These are phyloP conservation scores for Xylaria cubensis DNA, from an alignment of 495 filamentous ascomycete genomes.

Conservation along the genomic window DNA sequence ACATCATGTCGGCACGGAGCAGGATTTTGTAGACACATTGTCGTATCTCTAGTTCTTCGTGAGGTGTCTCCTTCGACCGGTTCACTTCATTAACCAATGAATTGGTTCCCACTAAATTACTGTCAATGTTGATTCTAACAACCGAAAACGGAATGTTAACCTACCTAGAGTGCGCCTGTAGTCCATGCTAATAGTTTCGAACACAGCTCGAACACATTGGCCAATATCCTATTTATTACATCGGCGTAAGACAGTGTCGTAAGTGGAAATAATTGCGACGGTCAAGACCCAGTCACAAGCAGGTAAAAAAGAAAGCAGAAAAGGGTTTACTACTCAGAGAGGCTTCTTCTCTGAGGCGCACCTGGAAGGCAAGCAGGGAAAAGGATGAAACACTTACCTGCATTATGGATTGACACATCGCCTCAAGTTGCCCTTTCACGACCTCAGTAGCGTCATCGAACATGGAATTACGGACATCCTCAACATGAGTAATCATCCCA, in stretches of 20 bases:
- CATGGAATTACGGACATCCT: conserved; percentile 51
- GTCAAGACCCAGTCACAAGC: background rate
- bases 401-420: conserved; percentile 40
- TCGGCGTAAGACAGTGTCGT: background rate
- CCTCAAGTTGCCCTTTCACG: conserved; percentile 48
- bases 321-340: background rate
- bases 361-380: background rate
- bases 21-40: background rate
- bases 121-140: background rate
- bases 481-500: conserved; percentile 60
- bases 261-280: background rate
- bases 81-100: background rate
- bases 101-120: background rate
- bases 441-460: conserved; percentile 54
- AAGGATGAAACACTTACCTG: conserved; percentile 2
- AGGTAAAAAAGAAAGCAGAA: conserved; percentile 3
- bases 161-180: conserved; percentile 23
- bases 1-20: conserved; percentile 3
- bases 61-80: background rate
- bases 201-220: background rate
- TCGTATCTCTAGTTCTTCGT: background rate
- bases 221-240: background rate
- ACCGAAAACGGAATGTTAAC: background rate
- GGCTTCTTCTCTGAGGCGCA: background rate
- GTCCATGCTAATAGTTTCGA: background rate